Evolutionary conservation across 2,329 filamentous ascomycete species (phyloP), one percentile per base, ranked within the genome.

Genomic region (Colletotrichum melonis): DNA sequence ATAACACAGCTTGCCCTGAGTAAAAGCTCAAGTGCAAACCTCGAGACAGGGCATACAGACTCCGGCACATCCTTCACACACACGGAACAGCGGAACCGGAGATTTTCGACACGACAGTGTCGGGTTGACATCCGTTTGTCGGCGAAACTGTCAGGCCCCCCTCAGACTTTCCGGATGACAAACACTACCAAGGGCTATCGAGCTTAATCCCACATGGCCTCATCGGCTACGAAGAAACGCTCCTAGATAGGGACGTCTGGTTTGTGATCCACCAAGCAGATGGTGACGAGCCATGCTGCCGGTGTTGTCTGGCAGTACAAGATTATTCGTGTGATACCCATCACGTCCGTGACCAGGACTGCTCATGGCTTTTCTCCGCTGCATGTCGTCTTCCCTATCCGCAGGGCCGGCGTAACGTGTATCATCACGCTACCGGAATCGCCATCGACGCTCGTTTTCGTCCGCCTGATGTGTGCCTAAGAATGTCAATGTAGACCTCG

Each of bases 61-160:
- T 60, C 60, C 60, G 70, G 60, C 56, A 73, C 66, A 67, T 60
- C 57, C 60, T 46, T 73, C 67, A 58, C 49, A 73, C 67, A 73
- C 60, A 32, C 67, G 60, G 62, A 28, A 73, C 71, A 71, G 49
- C 32, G 67, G 71, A 62, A 73, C 35, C 60, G 62, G 71, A 58
- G 67, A 66, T 69, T 66, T 73, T 54, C 42, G n/a, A 65, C 28
- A 26, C 14, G 16, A 49, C 54, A 63, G 58, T 30, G 49, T 73
- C 56, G 55, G 59, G 32, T 55, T 58, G 60, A 14, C 46, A 64
- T 71, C 62, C 56, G 62, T 35, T 66, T 56, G 56, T 52, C 56
- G 42, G 35, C 60, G 56, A 46, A 54, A 46, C 16, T 30, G 9
- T 8, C 59, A 46, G 12, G 12, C 22, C 19, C 12, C 19, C 59